Percentiles rank a stretch among this genome's conserved stretches.
These are phyloP conservation scores for Leishmania arabica DNA, from an alignment of 208 protist genomes.

Conservation along the genomic window DNA sequence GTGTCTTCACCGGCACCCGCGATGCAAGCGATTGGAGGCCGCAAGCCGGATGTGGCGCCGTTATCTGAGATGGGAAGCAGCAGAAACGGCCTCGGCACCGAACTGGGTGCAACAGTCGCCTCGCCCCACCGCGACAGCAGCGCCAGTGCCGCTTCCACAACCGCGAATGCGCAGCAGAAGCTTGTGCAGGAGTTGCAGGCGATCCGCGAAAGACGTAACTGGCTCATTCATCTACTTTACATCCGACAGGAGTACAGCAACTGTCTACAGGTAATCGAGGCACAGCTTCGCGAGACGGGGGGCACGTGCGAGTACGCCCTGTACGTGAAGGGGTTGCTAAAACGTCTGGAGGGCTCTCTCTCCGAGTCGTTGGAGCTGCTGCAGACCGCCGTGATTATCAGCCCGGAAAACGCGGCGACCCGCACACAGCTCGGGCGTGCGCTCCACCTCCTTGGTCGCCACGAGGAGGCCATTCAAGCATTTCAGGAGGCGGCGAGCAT, in stretches of 20 bases:
- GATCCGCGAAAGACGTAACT: constrained; percentile 91
- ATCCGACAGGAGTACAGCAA: constrained; percentile 88
- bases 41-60: not conserved
- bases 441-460: constrained; percentile 91
- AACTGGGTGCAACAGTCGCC: not conserved
- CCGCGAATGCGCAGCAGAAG: constrained; percentile 12
- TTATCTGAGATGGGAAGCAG: not conserved
- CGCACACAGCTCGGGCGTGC: constrained; percentile 94
- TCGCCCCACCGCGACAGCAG: not conserved
- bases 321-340: constrained; percentile 94
- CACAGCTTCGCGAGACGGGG: constrained; percentile 75
- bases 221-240: constrained; percentile 94
- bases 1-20: not conserved
- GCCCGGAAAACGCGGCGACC: constrained; percentile 86
- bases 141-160: not conserved
- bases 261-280: constrained; percentile 90
- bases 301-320: constrained; percentile 91
- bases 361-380: constrained; percentile 95
- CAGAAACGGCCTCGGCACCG: not conserved
- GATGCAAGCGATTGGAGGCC: not conserved
- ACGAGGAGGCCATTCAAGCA: constrained; percentile 89
- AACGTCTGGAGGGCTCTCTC: constrained; percentile 90
- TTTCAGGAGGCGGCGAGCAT: constrained; percentile 86
- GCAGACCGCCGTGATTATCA: constrained; percentile 88
- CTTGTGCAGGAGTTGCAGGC: constrained; percentile 30